phyloP scores from a whole-genome alignment of 202 grass and related monocot species.

The Cymbopogon flexuosus region DNA sequence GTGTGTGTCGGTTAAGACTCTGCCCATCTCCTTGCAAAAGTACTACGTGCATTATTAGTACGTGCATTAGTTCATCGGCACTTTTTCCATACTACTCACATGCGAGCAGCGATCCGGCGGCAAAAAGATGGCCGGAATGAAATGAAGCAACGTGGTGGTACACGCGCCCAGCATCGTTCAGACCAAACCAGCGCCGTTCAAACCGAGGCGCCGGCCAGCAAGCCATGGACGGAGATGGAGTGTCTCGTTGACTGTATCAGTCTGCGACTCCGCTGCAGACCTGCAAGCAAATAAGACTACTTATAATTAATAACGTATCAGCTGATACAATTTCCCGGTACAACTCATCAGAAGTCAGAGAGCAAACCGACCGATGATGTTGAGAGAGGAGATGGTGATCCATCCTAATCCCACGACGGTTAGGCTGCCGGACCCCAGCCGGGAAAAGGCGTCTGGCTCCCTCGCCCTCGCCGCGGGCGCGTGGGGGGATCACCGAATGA shows the following conservation, averaged over 20 bases:
- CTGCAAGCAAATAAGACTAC: neutral
- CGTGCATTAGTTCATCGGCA: neutral
- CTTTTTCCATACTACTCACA: neutral
- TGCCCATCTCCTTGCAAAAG: neutral
- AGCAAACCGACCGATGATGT: neutral
- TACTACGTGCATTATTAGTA: neutral
- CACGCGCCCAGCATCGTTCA: no score
- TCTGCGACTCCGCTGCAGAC: neutral
- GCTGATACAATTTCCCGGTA: neutral
- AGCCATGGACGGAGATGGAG: neutral
- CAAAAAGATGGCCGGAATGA: no score
- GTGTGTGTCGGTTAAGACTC: neutral
- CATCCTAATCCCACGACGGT: conserved; percentile 30
- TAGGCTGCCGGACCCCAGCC: conserved; percentile 6
- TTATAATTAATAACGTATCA: neutral
- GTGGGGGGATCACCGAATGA: neutral
- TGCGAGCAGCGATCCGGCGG: neutral
- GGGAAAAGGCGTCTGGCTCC: neutral
- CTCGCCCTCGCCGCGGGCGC: neutral
- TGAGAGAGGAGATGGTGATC: conserved; percentile 3
- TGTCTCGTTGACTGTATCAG: neutral
- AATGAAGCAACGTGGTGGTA: no score
- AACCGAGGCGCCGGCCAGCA: neutral
- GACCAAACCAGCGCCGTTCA: neutral
- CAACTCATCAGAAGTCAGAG: neutral